Evolutionary conservation across 75 land plant species (phyloP), one percentile per base, ranked within the genome.

Genomic region (Picea glauca): DNA sequence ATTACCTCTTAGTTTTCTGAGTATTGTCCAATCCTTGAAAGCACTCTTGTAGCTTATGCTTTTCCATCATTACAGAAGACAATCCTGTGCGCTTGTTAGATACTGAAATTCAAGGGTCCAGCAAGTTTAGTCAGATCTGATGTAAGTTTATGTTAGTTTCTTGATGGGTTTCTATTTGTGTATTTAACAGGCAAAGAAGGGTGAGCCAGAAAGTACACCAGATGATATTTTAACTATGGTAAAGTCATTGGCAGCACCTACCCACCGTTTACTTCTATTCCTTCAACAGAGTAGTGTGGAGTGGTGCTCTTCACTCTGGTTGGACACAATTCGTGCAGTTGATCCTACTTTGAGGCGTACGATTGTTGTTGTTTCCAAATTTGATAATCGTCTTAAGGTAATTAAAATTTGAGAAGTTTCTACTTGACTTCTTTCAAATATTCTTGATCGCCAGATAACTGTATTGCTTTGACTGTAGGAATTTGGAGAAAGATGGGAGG

Each of bases 241-340:
- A 57, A 92, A 91, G 77, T 74, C 91, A 30, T 77, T 96, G 35
- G 98, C 99, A 65, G 85, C 91, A 62, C 98, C 99, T 54, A 92
- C 91, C 38, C 92, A 96, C 83, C 85, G 99, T 0, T 80, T 96
- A 78, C 88, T 96, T 15, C 38, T 96, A 66, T 96, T 96, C 79
- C 92, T 96, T 62, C 99, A 96, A 78, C 98, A 96, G 79, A 96
- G 99, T 81, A 94, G 99, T 79, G 99, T 96, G 38, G 99, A 96
- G 63, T 96, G 99, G 99, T 96, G 99, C 78, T 94, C 98, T 18
- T 96, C 99, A 13, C 87, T 96, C 57, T 96, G 99, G 99, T 79
- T 96, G 72, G 99, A 96, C 86, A 75, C 91, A 11, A 79, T 96
- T 78, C 93, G 98, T 46, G 85, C 90, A 21, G 88, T 97, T 80